Evolutionary conservation across 2,329 filamentous ascomycete species (phyloP), one percentile per base, ranked within the genome.

Genomic region (Trichoderma koningiopsis): DNA sequence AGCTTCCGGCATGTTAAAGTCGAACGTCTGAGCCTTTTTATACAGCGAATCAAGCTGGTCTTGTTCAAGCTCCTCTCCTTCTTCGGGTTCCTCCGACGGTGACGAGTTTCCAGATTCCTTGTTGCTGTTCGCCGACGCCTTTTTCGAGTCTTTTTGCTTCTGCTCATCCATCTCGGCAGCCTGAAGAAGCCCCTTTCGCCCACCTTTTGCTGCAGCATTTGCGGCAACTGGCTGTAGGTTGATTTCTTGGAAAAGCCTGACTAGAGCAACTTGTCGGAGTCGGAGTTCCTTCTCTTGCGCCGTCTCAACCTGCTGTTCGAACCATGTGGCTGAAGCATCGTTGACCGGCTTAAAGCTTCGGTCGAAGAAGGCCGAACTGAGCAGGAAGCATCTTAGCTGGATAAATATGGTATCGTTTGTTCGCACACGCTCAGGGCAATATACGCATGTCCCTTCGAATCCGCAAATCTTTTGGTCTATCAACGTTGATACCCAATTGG

Each of bases 341-440:
- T 88, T 85, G 0, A 89, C 84, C 57, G 88, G 85, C 55, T 88
- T 82, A 63, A 94, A 89, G 6, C 74, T 73, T 33, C 77, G 84
- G 55, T 83, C 85, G 61, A 90, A 86, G 75, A 99, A 98, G 0
- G 93, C 91, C 22, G 87, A 87, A 70, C 84, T 87, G 19, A 96
- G 83, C 49, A 99, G 79, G 68, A 86, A 97, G 76, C 92, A 96
- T 66, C 87, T 87, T 56, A 99, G 81, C 78, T 99, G 96, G 7
- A 99, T 79, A 74, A 95, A 97, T n/a, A 99, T 86, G 0, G 94
- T 98, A 75, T 99, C 96, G 75, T 97, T 97, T 10, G 94, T 96
- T 61, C 92, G 87, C 59, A 98, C 80, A 58, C 88, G 85, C 68
- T 98, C 95, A 0, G 94, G 94, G 0, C 92, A 92, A 78, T 92